Conservation (phyloP, 768 basidiomycete species). For the Hemileccinum impolitum region DNA sequence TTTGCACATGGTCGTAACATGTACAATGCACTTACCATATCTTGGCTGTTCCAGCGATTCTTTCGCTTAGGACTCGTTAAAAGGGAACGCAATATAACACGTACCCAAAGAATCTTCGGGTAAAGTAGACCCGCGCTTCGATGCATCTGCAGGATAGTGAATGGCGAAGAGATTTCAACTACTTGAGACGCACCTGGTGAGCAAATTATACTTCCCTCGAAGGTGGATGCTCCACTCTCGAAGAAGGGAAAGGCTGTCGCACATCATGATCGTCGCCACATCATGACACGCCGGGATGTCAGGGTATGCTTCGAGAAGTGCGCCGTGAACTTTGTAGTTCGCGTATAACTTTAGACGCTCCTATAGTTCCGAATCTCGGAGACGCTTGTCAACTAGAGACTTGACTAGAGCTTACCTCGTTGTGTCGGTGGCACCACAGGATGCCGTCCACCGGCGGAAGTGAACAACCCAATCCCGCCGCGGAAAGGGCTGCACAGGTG, state of each 20-base stretch:
- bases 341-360: slow-evolving; percentile 37
- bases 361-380: slow-evolving; percentile 2
- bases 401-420: slow-evolving; percentile 20
- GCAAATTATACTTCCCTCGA: slow-evolving; percentile 30
- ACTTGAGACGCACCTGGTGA: slow-evolving; percentile 27
- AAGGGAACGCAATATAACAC: slow-evolving; percentile 2
- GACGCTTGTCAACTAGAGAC: not conserved
- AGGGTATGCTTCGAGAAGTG: slow-evolving; percentile 29
- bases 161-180: not conserved
- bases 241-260: slow-evolving; percentile 29
- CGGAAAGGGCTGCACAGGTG: slow-evolving; percentile 17
- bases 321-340: slow-evolving; percentile 35
- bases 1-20: not conserved
- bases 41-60: slow-evolving; percentile 10
- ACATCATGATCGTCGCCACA: slow-evolving; percentile 23
- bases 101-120: slow-evolving; percentile 40
- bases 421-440: slow-evolving; percentile 31
- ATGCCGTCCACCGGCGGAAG: slow-evolving; percentile 7
- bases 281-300: slow-evolving; percentile 27
- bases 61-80: not conserved
- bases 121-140: slow-evolving; percentile 36
- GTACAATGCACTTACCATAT: slow-evolving; percentile 16
- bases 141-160: slow-evolving; percentile 32
- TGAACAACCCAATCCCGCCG: slow-evolving; percentile 12
- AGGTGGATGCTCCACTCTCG: slow-evolving; percentile 33